Base-by-base conservation (phyloP, 352 stramenopile species). In the Globisporangium carolinianum region DNA sequence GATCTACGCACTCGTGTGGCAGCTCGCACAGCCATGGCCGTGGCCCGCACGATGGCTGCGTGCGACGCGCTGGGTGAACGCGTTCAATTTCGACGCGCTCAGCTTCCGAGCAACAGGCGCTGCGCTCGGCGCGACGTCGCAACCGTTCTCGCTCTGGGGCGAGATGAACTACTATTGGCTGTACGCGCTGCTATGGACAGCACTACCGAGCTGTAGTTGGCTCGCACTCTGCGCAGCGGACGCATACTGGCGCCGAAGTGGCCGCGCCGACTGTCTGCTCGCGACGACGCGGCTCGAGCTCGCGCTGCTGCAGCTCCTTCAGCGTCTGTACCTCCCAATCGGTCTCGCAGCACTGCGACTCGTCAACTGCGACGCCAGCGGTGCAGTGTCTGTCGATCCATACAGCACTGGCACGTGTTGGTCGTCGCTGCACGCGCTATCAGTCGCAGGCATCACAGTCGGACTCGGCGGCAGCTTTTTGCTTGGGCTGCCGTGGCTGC, bases 11-110 rank as follows among this genome's bases (percentile, higher is more conserved):
- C 72, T 90, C 38, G 70, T 90, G 48, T 90, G 80, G 80, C 80
- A 90, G 63, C 65, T 90, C 47, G 83, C 80, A n/a, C 80, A 90
- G 65, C 71, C 78, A 43, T 90, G 80, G 80, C 80, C 80, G 42
- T 88, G 78, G 80, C 80, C 77, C 8, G 66, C 74, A 45, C 65
- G 66, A 9, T 88, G 80, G 78, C 71, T 87, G 47, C 14, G 36
- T 5, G 59, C 61, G 35, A 87, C 72, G 3, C 76, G 76, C 9
- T 87, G 72, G 76, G 55, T 59, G 0, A 86, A 86, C 58, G 68
- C 64, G 36, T 75, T 80, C 51, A 83, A 72, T 12, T 45, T 79
- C 2, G 78, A 90, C 57, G 43, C 68, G 1, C 73, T 87, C 41
- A 86, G 72, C 55, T 87, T 89, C 59, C 55, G 58, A 18, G 43